Evolutionary conservation across 306 rosid genomes (phyloP), one percentile per base, ranked within the genome.

Genomic region (Vachellia collinsii): DNA sequence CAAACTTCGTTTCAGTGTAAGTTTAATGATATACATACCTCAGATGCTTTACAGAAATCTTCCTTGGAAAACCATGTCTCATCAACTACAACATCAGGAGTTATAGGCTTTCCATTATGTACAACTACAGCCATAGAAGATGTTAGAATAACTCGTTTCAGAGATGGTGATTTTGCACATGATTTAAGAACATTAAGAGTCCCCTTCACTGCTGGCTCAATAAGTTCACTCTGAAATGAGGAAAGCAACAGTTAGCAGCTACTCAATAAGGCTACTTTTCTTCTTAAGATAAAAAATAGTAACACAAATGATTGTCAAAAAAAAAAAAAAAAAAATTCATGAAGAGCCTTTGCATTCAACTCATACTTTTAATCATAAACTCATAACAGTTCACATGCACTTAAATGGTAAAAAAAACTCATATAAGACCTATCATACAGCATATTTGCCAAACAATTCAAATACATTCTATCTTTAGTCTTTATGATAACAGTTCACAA

Each of bases 21-120:
- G 62, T 56, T 56, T 56, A 56, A n/a, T n/a, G 25, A 56, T 56
- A 56, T n/a, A 20, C 19, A 25, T 25, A 25, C 67, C 68, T 25
- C 17, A 13, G 41, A 62, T 29, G 5, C n/a, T 3, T 13, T 5
- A 4, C 68, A 62, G 2, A 62, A 62, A 12, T 34, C 38, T 25
- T 14, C 8, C n/a, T 62, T 29, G 7, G 68, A 62, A 62, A 62
- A 29, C 68, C 68, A 62, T 62, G 41, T 62, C 41, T 62, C 67
- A 62, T 62, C 67, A 29, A 29, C 67, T 0, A 62, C 39, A 23
- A 23, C 39, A 4, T 62, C 68, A 62, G 68, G 41, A 62, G 8
- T 62, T 5, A 34, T 5, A 29, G 38, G 68, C 68, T 12, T 13
- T 62, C 38, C 68, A 23, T 29, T 29, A 62, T 12, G 0, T 12